Evolutionary conservation across 495 filamentous ascomycete species (phyloP).

Genomic region (Thermochaetoides thermophila): DNA sequence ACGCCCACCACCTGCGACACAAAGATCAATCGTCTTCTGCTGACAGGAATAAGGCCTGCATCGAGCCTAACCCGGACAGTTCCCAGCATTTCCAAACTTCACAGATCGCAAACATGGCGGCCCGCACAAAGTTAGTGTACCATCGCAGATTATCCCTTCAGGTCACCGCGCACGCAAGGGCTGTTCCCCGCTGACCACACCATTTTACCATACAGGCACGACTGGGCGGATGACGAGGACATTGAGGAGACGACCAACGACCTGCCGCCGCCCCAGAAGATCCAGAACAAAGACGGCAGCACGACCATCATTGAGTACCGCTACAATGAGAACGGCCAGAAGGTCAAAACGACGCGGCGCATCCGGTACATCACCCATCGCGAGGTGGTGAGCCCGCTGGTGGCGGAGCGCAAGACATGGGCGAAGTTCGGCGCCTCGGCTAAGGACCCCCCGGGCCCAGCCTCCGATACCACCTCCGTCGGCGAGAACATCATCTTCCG

Average conservation of each 20-base stretch:
- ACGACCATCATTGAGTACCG: slow-evolving; percentile 86
- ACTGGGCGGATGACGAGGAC: slow-evolving; percentile 95
- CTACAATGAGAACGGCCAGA: slow-evolving; percentile 84
- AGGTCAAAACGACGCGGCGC: slow-evolving; percentile 87
- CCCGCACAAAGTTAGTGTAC: slow-evolving; percentile 14
- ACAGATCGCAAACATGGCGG: slow-evolving; percentile 13
- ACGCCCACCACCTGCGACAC: slow-evolving; percentile 3
- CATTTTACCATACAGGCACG: slow-evolving; percentile 20
- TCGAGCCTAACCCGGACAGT: background rate
- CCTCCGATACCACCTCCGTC: slow-evolving; percentile 78
- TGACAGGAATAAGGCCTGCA: background rate
- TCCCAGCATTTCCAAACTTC: background rate
- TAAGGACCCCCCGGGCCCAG: slow-evolving; percentile 52
- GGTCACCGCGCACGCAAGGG: too few species aligned
- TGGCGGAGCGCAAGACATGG: slow-evolving; percentile 86
- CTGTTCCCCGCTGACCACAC: too few species aligned
- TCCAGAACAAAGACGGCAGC: slow-evolving; percentile 92
- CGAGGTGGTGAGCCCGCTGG: slow-evolving; percentile 88
- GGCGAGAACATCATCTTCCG: slow-evolving; percentile 97
- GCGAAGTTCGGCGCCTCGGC: slow-evolving; percentile 65
- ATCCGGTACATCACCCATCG: slow-evolving; percentile 80
- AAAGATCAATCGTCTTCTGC: slow-evolving; percentile 1
- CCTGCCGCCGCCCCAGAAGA: slow-evolving; percentile 73
- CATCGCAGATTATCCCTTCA: too few species aligned
- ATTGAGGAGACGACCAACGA: slow-evolving; percentile 69